Conservation (phyloP, 768 basidiomycete species). For the Nidularia pulvinata region DNA sequence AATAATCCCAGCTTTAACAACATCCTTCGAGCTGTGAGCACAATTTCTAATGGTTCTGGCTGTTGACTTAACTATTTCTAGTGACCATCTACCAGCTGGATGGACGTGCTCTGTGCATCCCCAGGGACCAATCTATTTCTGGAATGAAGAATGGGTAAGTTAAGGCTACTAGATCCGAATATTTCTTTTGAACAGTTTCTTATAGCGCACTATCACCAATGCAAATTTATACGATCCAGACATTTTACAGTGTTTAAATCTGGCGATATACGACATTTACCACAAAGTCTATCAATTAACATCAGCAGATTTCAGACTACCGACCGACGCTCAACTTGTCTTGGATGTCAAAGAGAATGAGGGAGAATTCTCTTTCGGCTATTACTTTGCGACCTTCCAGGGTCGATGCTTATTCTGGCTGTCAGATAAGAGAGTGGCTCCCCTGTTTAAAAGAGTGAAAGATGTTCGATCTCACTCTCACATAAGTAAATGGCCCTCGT, state of each 20-base stretch:
- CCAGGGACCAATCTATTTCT: conserved; percentile 8
- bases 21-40: conserved; percentile 4
- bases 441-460: conserved; percentile 4
- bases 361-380: conserved; percentile 1
- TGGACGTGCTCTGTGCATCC: conserved; percentile 6
- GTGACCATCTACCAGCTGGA: conserved; percentile 2
- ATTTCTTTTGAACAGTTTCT: background rate
- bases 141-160: conserved; percentile 3
- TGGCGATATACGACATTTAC: background rate
- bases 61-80: background rate
- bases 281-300: background rate
- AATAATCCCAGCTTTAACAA: conserved; percentile 6
- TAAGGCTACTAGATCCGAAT: background rate
- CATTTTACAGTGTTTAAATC: background rate
- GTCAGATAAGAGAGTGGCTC: conserved; percentile 3
- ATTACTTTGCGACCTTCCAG: conserved; percentile 6
- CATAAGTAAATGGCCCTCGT: conserved; percentile 1
- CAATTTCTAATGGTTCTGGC: background rate
- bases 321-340: conserved; percentile 6
- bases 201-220: conserved; percentile 6
- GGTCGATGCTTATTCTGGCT: conserved; percentile 7
- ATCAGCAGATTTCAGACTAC: background rate
- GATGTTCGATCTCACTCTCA: conserved; percentile 5
- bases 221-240: conserved; percentile 4
- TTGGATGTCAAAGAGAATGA: conserved; percentile 5